Conservation (phyloP, 768 basidiomycete genomes). For the Xerocomellus amylosporus region DNA sequence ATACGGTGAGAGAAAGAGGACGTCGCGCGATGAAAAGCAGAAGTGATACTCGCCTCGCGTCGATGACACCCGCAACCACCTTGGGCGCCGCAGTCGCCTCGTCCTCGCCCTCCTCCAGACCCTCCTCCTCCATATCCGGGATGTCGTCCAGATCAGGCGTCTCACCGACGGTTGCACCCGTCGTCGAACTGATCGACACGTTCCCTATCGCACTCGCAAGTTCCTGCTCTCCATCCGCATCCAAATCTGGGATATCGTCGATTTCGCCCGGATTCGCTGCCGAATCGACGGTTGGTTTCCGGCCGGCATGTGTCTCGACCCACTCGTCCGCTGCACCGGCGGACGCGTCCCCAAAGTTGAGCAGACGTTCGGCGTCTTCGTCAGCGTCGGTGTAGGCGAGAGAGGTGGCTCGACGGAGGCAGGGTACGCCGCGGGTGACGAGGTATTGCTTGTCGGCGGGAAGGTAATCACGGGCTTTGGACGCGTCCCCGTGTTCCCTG, state of each 20-base stretch:
- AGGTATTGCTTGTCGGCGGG: conserved; percentile 96
- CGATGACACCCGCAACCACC: conserved; percentile 36
- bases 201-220: conserved; percentile 44
- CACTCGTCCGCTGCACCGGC: conserved; percentile 77
- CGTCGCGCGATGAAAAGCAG: not conserved
- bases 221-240: conserved; percentile 61
- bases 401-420: conserved; percentile 88
- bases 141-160: conserved; percentile 97
- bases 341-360: conserved; percentile 73
- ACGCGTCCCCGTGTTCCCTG: conserved; percentile 92
- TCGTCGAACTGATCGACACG: conserved; percentile 41
- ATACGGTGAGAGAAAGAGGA: not conserved
- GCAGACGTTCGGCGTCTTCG: conserved; percentile 91
- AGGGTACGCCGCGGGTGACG: conserved; percentile 93
- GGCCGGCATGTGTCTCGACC: conserved; percentile 96
- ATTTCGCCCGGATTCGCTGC: conserved; percentile 62
- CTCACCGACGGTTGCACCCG: conserved; percentile 40
- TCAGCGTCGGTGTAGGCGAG: conserved; percentile 94
- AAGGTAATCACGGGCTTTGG: conserved; percentile 88
- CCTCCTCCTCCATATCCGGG: conserved; percentile 98
- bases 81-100: conserved; percentile 76
- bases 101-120: conserved; percentile 81
- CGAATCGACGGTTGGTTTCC: conserved; percentile 51
- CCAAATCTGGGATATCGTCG: conserved; percentile 86
- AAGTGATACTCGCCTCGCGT: conserved; percentile 45